Percentiles rank a stretch among this genome's conserved stretches.
These are phyloP conservation scores for Cyclotella baltica DNA, from an alignment of 108 stramenopile genomes.

Conservation along the genomic window DNA sequence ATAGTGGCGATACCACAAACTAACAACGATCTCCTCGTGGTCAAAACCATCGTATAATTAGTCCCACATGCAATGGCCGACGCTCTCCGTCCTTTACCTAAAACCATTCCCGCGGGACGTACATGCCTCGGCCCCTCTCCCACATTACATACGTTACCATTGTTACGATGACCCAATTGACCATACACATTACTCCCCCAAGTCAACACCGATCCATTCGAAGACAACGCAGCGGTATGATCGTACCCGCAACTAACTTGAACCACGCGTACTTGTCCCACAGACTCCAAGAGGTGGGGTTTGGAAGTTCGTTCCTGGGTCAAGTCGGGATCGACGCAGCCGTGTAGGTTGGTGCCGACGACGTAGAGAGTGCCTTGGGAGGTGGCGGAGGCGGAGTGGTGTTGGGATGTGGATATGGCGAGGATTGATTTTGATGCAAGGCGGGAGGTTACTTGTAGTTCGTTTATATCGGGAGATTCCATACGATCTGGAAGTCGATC, in stretches of 20 bases:
- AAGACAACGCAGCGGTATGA: conserved; percentile 75
- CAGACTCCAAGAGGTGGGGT: conserved; percentile 57
- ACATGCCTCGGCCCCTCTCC: conserved; percentile 27
- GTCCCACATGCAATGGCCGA: conserved; percentile 68
- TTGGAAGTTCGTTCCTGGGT: conserved; percentile 28
- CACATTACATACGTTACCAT: neutral
- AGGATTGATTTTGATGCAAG: conserved; percentile 59
- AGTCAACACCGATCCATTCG: conserved; percentile 71
- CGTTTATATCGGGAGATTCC: conserved; percentile 11
- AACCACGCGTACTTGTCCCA: conserved; percentile 53
- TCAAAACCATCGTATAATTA: conserved; percentile 69
- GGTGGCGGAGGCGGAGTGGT: conserved; percentile 68
- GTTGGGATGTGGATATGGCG: conserved; percentile 51
- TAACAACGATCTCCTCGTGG: conserved; percentile 70
- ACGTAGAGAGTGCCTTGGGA: conserved; percentile 56
- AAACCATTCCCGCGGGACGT: conserved; percentile 48
- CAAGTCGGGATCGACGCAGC: conserved; percentile 69
- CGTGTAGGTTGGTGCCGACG: conserved; percentile 68
- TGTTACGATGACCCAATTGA: conserved; percentile 68
- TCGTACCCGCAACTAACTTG: conserved; percentile 73
- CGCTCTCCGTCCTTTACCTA: conserved; percentile 54
- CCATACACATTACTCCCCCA: conserved; percentile 73
- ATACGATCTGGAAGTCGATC: conserved; percentile 24
- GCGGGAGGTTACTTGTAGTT: conserved; percentile 47
- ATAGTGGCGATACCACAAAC: conserved; percentile 59